These are phyloP conservation scores for Sedum album DNA, from an alignment of 164 flowering plant species.

Conservation along the genomic window DNA sequence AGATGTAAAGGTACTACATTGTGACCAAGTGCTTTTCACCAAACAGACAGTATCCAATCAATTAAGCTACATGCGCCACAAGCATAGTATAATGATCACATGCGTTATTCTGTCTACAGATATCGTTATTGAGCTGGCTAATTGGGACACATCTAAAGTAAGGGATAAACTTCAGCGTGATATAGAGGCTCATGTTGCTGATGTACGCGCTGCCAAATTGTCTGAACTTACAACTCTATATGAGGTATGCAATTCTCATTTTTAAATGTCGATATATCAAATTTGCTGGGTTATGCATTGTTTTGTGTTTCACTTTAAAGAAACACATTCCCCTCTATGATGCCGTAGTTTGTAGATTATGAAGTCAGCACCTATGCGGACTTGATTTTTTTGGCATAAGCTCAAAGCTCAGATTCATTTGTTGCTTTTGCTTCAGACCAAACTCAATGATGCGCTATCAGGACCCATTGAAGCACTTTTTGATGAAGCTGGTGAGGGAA, in stretches of 20 bases:
- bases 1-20: conserved; percentile 60
- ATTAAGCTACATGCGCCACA: neutral
- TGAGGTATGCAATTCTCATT: conserved; percentile 45
- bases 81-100: too few species aligned
- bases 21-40: conserved; percentile 13
- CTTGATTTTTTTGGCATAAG: neutral
- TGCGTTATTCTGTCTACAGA: conserved; percentile 27
- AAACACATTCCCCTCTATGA: neutral
- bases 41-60: neutral
- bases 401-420: neutral
- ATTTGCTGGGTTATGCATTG: neutral
- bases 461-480: conserved; percentile 91
- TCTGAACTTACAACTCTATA: conserved; percentile 54
- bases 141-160: conserved; percentile 74
- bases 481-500: conserved; percentile 71
- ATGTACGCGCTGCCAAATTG: conserved; percentile 66
- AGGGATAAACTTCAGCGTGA: conserved; percentile 81
- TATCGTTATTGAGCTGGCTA: conserved; percentile 52
- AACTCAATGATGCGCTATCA: conserved; percentile 61
- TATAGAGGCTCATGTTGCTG: conserved; percentile 72
- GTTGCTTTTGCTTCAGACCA: conserved; percentile 32
- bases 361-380: neutral
- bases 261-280: neutral
- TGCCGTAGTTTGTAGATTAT: neutral
- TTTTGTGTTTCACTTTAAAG: neutral